Conservation (phyloP, 2,329 filamentous ascomycete species). For the Colletotrichum spaethianum region DNA sequence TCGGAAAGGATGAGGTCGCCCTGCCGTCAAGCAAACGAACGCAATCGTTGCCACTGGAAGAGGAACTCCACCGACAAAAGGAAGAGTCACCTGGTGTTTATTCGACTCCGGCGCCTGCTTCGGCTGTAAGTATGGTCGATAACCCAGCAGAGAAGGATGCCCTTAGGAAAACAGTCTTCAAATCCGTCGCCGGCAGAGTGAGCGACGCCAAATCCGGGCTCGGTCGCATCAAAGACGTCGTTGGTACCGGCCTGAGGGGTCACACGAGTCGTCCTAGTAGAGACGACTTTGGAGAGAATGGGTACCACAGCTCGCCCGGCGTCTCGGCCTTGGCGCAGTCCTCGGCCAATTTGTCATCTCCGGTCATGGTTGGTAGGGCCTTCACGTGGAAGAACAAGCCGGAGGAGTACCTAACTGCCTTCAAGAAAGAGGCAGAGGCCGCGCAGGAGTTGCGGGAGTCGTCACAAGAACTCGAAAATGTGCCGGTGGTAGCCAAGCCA, state of each 20-base stretch:
- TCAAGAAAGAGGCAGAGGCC: constrained; percentile 38
- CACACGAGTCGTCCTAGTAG: constrained; percentile 69
- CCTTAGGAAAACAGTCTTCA: constrained; percentile 78
- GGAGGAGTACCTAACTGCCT: constrained; percentile 65
- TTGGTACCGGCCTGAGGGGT: constrained; percentile 73
- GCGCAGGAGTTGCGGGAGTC: constrained; percentile 21
- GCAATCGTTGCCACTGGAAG: constrained; percentile 67
- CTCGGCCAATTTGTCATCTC: constrained; percentile 51
- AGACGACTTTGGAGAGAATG: constrained; percentile 65
- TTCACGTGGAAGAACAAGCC: constrained; percentile 78
- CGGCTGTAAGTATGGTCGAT: constrained; percentile 63
- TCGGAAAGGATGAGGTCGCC: constrained; percentile 69
- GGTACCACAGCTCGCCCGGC: constrained; percentile 50
- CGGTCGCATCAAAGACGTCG: constrained; percentile 87
- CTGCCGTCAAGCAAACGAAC: constrained; percentile 61
- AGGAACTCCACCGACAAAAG: constrained; percentile 60
- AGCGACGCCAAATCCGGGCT: constrained; percentile 87
- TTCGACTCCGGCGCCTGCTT: constrained; percentile 59
- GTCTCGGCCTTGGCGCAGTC: constrained; percentile 55
- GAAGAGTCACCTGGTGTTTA: constrained; percentile 63
- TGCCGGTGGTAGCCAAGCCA: neutral
- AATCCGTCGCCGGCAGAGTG: constrained; percentile 83
- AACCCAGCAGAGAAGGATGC: constrained; percentile 68
- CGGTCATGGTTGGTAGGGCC: constrained; percentile 61
- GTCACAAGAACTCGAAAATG: constrained; percentile 19